Conservation (phyloP, 768 basidiomycete genomes). For the Hygrophoropsis aurantiaca region DNA sequence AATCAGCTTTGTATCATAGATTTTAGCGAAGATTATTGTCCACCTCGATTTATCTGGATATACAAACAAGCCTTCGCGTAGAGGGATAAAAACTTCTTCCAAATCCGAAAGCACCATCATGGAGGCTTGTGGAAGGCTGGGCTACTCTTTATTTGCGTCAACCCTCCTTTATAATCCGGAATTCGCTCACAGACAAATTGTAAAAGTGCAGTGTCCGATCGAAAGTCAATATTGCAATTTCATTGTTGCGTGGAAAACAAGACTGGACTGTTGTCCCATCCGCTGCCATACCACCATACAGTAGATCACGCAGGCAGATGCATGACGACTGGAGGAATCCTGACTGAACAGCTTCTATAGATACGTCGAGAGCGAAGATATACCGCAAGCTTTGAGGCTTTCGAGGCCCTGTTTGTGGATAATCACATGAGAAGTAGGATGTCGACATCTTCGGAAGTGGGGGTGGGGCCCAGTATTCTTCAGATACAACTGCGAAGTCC, state of each 20-base stretch:
- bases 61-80: slow-evolving; percentile 72
- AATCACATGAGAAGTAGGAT: slow-evolving; percentile 53
- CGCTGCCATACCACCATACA: slow-evolving; percentile 56
- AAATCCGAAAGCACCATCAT: slow-evolving; percentile 87
- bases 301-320: slow-evolving; percentile 52
- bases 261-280: slow-evolving; percentile 44
- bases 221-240: slow-evolving; percentile 81
- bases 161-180: slow-evolving; percentile 5
- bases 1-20: not conserved
- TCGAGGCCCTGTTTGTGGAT: slow-evolving; percentile 46
- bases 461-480: slow-evolving; percentile 83
- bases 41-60: slow-evolving; percentile 72
- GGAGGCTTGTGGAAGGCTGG: slow-evolving; percentile 47
- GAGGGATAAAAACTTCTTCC: slow-evolving; percentile 88
- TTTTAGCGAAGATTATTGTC: slow-evolving; percentile 20
- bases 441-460: slow-evolving; percentile 53
- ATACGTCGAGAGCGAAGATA: slow-evolving; percentile 89
- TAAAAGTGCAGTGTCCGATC: slow-evolving; percentile 84
- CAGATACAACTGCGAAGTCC: slow-evolving; percentile 75
- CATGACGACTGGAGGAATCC: slow-evolving; percentile 75
- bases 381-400: slow-evolving; percentile 67
- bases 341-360: slow-evolving; percentile 59
- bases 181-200: slow-evolving; percentile 71
- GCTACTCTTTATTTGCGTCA: slow-evolving; percentile 30
- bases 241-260: slow-evolving; percentile 53